Evolutionary conservation across 805 yeast species (phyloP).

Genomic region (Suhomyces sp.): DNA sequence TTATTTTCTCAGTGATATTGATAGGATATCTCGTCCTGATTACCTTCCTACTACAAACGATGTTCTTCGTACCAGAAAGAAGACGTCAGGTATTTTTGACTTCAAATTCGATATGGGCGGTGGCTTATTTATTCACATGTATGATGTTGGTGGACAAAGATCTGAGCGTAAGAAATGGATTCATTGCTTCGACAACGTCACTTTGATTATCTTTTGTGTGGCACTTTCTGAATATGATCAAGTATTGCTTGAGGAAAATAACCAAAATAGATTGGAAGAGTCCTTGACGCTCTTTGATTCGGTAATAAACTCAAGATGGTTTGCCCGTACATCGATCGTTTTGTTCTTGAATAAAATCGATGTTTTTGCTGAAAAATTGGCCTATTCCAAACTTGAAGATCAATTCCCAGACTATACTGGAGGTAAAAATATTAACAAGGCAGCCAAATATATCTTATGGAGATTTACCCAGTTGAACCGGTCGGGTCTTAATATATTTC

Average conservation of each 20-base stretch:
- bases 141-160: conserved; percentile 94
- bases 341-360: conserved; percentile 88
- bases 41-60: conserved; percentile 77
- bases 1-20: conserved; percentile 68
- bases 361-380: conserved; percentile 80
- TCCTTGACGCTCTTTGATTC: conserved; percentile 83
- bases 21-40: conserved; percentile 54
- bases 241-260: conserved; percentile 53
- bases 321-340: conserved; percentile 79
- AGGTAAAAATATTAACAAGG: conserved; percentile 84
- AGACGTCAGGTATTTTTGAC: conserved; percentile 90
- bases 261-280: conserved; percentile 29
- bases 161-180: conserved; percentile 97
- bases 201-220: conserved; percentile 85
- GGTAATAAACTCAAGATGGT: conserved; percentile 91
- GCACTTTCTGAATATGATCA: conserved; percentile 92
- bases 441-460: conserved; percentile 90
- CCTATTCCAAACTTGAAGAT: conserved; percentile 73
- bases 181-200: conserved; percentile 91
- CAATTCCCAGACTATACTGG: conserved; percentile 91
- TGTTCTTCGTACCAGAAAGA: conserved; percentile 81
- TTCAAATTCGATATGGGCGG: conserved; percentile 71
- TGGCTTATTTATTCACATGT: conserved; percentile 44
- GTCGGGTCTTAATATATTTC: conserved; percentile 76
- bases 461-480: conserved; percentile 82